Evolutionary conservation across 208 protist species (phyloP), one percentile per base, ranked within the genome.

Genomic region (Crithidia fasciculata): DNA sequence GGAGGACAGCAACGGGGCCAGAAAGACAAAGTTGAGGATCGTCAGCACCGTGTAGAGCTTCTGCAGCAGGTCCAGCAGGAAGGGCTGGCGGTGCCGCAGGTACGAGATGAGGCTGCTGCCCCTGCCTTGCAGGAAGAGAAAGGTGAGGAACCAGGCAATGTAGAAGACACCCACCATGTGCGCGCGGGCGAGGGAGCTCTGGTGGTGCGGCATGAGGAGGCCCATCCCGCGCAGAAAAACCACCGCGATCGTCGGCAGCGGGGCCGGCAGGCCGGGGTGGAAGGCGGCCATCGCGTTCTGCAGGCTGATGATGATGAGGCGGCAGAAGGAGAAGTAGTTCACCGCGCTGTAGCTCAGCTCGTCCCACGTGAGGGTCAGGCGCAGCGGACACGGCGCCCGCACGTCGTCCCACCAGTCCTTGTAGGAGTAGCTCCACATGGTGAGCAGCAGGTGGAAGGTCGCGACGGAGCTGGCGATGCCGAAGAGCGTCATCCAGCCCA

Each of bases 201-300:
- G 72, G 54, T 83, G 88, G 70, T 91, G 86, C 15, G 89, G 86
- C 82, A 91, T 88, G 4, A 94, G 59, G 0, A 94, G 67, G 16
- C 81, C 63, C 50, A 86, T 79, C 58, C 86, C 90, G 41, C 86
- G 81, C 57, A 91, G 47, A 59, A 82, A 78, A 37, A 91, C 41
- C 8, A 68, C 53, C 47, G 80, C 73, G 10, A 85, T 76, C 37
- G 85, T 78, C 43, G 84, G 82, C 61, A 94, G 67, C 43, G 89
- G 86, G 18, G 84, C 76, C 2, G 86, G 82, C 13, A 88, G 56
- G 36, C 64, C 68, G 9, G 86, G 84, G 68, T 90, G 89, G 65
- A 91, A 91, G 15, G 86, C 79, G n/a, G 82, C 65, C 44, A 91
- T 69, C 6, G 77, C 81, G 60, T 81, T 80, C 75, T 88, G 84